Conservation (phyloP, 1,284 basidiomycete genomes). For the Agroathelia rolfsii region DNA sequence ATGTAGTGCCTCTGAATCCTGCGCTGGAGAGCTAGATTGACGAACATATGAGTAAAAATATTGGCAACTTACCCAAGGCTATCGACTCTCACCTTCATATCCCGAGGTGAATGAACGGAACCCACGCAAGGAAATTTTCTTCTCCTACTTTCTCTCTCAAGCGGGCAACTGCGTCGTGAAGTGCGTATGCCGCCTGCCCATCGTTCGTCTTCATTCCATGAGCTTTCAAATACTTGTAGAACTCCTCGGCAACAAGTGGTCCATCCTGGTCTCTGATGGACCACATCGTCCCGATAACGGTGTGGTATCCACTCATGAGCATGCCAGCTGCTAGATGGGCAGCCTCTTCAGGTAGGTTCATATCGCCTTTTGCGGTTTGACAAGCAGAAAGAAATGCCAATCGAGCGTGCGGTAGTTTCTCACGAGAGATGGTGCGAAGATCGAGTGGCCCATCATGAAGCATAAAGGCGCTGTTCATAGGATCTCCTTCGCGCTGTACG, state of each 20-base stretch:
- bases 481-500: constrained; percentile 5
- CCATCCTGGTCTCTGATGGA: constrained; percentile 14
- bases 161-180: no score
- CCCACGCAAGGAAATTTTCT: no score
- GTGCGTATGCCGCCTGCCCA: no score
- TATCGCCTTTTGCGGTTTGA: constrained; percentile 6
- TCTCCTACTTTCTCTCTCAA: no score
- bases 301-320: constrained; percentile 16
- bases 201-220: no score
- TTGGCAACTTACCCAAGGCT: no score
- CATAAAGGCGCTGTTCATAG: constrained; percentile 7
- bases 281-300: constrained; percentile 15
- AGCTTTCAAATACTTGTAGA: constrained; percentile 15
- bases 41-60: no score
- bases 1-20: no score
- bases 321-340: constrained; percentile 14
- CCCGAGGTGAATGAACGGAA: no score
- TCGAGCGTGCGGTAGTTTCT: constrained; percentile 17
- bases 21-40: no score
- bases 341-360: constrained; percentile 10
- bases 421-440: constrained; percentile 19
- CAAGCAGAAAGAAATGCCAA: constrained; percentile 24
- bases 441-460: constrained; percentile 12
- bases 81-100: no score
- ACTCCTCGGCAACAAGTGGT: constrained; percentile 12